A percentile compares a stretch with the other conserved stretches of the same genome.
phyloP scores from a whole-genome alignment of 2,329 filamentous ascomycete genomes.

The Neospermospora avenae region DNA sequence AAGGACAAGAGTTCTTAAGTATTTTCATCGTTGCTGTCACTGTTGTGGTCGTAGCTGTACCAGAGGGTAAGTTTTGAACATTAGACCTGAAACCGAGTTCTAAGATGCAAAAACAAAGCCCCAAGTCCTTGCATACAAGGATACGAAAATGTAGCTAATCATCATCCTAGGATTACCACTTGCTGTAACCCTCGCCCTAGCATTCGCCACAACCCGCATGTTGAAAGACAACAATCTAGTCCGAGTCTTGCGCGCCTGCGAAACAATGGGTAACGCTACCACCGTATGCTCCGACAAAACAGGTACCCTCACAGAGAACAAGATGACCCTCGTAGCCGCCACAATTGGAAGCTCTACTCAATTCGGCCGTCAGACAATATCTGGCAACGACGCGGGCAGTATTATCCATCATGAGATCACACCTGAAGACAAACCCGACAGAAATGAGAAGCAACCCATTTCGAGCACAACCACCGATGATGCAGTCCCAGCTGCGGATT shows the following conservation, averaged over 20 bases:
- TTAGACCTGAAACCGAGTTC: neutral
- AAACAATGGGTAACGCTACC: conserved; percentile 68
- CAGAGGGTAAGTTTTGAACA: conserved; percentile 9
- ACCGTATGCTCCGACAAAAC: conserved; percentile 80
- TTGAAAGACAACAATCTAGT: conserved; percentile 67
- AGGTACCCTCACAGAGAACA: conserved; percentile 69
- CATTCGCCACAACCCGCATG: conserved; percentile 64
- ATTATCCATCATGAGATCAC: neutral
- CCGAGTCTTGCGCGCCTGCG: conserved; percentile 60
- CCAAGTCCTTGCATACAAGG: neutral
- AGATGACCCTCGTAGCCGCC: conserved; percentile 73
- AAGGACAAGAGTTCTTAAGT: conserved; percentile 55
- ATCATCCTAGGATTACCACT: conserved; percentile 45
- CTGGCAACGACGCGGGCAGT: neutral
- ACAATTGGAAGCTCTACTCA: conserved; percentile 57
- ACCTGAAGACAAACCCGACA: conserved; percentile 24
- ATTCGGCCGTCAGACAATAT: conserved; percentile 42
- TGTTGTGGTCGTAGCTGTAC: conserved; percentile 56
- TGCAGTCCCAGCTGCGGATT: conserved; percentile 11
- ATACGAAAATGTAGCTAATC: neutral
- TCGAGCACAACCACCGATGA: neutral
- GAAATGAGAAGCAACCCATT: neutral
- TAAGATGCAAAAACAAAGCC: neutral
- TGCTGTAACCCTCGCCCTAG: conserved; percentile 64
- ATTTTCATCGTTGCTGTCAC: conserved; percentile 61